Percentiles rank a stretch among this genome's conserved stretches.
phyloP scores from a whole-genome alignment of 352 stramenopile genomes.

The Aphanomyces stellatus region DNA sequence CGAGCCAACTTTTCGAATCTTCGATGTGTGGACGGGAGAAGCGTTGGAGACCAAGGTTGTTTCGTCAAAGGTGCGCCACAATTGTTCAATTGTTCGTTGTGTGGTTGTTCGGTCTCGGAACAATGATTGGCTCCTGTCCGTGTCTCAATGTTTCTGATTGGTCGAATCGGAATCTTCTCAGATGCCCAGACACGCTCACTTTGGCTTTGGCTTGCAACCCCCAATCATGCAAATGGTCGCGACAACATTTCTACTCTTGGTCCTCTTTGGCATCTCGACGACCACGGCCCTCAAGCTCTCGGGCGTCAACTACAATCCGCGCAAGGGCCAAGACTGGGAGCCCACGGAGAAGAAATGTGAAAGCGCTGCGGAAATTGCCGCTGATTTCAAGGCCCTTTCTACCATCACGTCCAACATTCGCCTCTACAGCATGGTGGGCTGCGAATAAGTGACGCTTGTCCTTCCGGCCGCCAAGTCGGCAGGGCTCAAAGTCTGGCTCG shows the following conservation, averaged over 20 bases:
- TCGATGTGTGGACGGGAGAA: no score
- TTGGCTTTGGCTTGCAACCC: no score
- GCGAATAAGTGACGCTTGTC: slow-evolving; percentile 31
- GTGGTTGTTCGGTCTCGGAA: no score
- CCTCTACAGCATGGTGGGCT: slow-evolving; percentile 44
- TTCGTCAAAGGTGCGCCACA: no score
- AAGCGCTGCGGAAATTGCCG: slow-evolving; percentile 30
- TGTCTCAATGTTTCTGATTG: no score
- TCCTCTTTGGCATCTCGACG: background rate
- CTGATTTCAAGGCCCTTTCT: slow-evolving; percentile 38
- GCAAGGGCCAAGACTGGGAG: slow-evolving; percentile 40
- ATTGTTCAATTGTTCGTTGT: no score
- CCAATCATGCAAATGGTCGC: background rate
- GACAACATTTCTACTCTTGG: background rate
- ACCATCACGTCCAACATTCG: slow-evolving; percentile 39
- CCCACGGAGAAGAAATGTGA: slow-evolving; percentile 45
- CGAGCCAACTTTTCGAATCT: no score
- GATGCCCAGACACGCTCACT: no score
- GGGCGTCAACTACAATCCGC: slow-evolving; percentile 73
- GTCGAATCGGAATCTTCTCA: no score
- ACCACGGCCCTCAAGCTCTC: slow-evolving; percentile 15
- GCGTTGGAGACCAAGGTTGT: no score
- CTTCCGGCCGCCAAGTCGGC: slow-evolving; percentile 32
- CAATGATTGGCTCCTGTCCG: no score
- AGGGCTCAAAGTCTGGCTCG: slow-evolving; percentile 41